These are phyloP conservation scores for Colletotrichum cordylinicola DNA, from an alignment of 2,329 filamentous ascomycete genomes.

Conservation along the genomic window DNA sequence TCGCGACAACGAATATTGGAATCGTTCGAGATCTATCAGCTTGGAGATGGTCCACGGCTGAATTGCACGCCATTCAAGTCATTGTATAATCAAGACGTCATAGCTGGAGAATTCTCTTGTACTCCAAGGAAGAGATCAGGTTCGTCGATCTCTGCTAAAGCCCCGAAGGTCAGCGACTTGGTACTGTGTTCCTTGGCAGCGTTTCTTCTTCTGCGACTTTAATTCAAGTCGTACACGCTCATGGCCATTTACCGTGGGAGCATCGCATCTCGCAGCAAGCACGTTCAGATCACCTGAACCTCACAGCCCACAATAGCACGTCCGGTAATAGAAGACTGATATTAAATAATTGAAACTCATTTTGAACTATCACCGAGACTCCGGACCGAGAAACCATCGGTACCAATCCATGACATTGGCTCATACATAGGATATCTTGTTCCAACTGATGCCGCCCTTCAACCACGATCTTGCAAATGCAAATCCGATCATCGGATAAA, in stretches of 20 bases:
- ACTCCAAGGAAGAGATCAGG: too few species aligned
- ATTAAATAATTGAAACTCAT: not conserved
- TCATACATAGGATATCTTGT: not conserved
- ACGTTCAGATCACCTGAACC: too few species aligned
- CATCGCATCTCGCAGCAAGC: too few species aligned
- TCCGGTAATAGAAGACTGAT: too few species aligned
- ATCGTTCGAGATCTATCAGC: not conserved
- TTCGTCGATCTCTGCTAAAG: too few species aligned
- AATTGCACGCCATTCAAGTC: not conserved
- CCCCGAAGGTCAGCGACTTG: too few species aligned
- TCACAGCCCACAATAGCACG: too few species aligned
- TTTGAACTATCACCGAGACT: not conserved
- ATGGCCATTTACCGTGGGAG: too few species aligned
- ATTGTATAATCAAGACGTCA: not conserved
- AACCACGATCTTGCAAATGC: not conserved
- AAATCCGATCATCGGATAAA: not conserved
- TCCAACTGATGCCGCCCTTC: not conserved
- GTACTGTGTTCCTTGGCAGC: too few species aligned
- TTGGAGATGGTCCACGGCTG: not conserved
- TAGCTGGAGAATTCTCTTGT: too few species aligned
- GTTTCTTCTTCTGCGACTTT: too few species aligned
- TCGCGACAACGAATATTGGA: not conserved
- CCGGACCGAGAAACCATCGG: not conserved
- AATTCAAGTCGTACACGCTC: too few species aligned
- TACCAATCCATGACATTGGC: not conserved